Conservation (phyloP, 2,329 filamentous ascomycete species). For the Acrodontium crateriforme region DNA sequence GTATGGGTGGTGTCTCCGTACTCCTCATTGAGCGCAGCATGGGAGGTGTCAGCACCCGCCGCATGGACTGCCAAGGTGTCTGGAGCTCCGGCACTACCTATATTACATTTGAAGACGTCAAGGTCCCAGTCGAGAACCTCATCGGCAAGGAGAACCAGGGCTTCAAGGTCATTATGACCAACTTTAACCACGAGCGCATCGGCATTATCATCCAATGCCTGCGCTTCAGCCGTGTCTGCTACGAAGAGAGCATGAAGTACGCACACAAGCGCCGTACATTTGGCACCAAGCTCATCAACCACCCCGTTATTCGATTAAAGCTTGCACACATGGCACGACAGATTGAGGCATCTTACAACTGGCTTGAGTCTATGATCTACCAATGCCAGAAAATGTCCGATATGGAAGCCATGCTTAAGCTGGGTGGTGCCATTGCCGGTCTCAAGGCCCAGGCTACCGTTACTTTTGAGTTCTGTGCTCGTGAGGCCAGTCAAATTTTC, state of each 20-base stretch:
- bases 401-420: constrained; percentile 87
- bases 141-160: constrained; percentile 97
- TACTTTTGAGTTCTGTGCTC: constrained; percentile 94
- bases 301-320: constrained; percentile 94
- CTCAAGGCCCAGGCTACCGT: constrained; percentile 89
- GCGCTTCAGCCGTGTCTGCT: constrained; percentile 92
- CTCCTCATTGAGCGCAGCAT: constrained; percentile 78
- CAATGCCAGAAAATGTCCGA: constrained; percentile 90
- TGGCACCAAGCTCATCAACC: constrained; percentile 89
- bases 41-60: constrained; percentile 78
- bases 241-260: constrained; percentile 92
- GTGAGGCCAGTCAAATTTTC: constrained; percentile 95
- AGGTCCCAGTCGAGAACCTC: constrained; percentile 97
- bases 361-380: constrained; percentile 90
- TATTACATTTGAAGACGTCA: constrained; percentile 96
- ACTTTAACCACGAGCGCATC: constrained; percentile 98
- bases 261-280: constrained; percentile 95
- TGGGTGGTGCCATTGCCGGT: constrained; percentile 84
- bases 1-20: constrained; percentile 86
- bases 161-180: constrained; percentile 98
- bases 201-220: constrained; percentile 97
- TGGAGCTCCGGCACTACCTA: constrained; percentile 94
- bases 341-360: constrained; percentile 92
- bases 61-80: constrained; percentile 98
- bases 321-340: constrained; percentile 96